Percentiles rank a stretch among this genome's conserved stretches.
Evolutionary conservation across 2,329 filamentous ascomycete genomes (phyloP).

Genomic region (Madurella fahalii): DNA sequence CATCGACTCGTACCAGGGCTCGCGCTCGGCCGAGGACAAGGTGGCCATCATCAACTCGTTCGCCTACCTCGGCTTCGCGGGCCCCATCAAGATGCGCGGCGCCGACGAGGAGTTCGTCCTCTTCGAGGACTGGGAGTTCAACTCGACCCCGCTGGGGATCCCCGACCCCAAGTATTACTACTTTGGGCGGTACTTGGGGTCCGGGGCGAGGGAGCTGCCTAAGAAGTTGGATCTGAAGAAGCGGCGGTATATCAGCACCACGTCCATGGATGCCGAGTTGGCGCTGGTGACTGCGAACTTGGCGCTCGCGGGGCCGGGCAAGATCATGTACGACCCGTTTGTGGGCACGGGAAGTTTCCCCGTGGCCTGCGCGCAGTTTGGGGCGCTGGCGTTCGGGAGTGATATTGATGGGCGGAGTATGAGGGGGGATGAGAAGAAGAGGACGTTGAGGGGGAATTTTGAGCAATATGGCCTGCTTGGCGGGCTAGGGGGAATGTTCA

Average conservation of each 20-base stretch:
- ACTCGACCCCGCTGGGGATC: constrained; percentile 45
- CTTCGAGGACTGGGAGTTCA: constrained; percentile 73
- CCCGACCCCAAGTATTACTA: constrained; percentile 59
- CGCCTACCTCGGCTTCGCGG: constrained; percentile 70
- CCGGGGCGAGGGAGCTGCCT: constrained; percentile 63
- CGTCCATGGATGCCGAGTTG: constrained; percentile 94
- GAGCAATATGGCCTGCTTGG: constrained; percentile 70
- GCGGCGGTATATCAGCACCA: constrained; percentile 87
- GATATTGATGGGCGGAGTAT: constrained; percentile 93
- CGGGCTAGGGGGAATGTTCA: constrained; percentile 71
- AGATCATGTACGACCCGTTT: constrained; percentile 90
- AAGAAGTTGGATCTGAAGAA: constrained; percentile 87
- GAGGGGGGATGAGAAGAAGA: constrained; percentile 59
- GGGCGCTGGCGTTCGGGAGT: constrained; percentile 75
- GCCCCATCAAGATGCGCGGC: constrained; percentile 70
- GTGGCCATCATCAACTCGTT: constrained; percentile 79
- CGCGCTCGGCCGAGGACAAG: constrained; percentile 60
- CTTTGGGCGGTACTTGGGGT: constrained; percentile 68
- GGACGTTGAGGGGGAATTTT: constrained; percentile 66
- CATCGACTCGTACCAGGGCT: constrained; percentile 77
- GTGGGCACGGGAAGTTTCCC: constrained; percentile 93
- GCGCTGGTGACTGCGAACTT: constrained; percentile 90
- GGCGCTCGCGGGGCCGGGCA: constrained; percentile 74
- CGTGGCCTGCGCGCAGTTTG: constrained; percentile 85
- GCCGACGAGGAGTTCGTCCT: constrained; percentile 73